Evolutionary conservation across 83 land plant genomes (phyloP).

Genomic region (Thuja plicata): DNA sequence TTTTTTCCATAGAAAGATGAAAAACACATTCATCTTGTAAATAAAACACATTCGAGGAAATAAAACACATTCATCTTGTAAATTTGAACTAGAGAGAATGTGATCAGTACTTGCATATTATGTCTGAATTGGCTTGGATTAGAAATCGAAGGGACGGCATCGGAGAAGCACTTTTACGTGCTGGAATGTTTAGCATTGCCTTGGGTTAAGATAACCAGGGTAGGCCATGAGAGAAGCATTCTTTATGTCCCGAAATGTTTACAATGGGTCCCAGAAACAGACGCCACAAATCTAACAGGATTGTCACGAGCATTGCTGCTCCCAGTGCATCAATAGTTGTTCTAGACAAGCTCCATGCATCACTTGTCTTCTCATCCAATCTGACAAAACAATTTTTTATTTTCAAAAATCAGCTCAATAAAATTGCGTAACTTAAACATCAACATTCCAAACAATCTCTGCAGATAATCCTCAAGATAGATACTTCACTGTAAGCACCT

Average conservation of each 20-base stretch:
- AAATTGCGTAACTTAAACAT: not conserved
- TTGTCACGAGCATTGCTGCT: slow-evolving; percentile 95
- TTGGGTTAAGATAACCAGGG: slow-evolving; percentile 87
- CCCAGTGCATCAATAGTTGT: slow-evolving; percentile 87
- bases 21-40: not conserved
- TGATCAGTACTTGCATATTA: not conserved
- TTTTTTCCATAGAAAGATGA: not conserved
- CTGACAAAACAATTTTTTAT: slow-evolving; percentile 25
- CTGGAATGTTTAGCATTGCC: slow-evolving; percentile 43
- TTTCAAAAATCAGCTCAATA: not conserved
- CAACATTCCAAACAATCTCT: not conserved
- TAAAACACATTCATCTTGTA: not conserved
- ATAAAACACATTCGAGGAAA: not conserved
- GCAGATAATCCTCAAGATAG: not conserved
- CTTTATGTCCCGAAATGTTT: slow-evolving; percentile 40
- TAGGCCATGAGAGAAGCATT: slow-evolving; percentile 66
- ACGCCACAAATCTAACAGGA: slow-evolving; percentile 90
- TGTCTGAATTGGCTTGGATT: slow-evolving; percentile 45
- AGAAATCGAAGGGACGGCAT: slow-evolving; percentile 81
- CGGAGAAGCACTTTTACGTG: slow-evolving; percentile 46
- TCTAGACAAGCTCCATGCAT: slow-evolving; percentile 76
- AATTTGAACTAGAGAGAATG: not conserved
- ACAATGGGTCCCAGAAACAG: slow-evolving; percentile 86
- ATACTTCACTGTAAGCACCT: not conserved
- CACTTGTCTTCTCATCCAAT: slow-evolving; percentile 75